These are phyloP conservation scores for Aspergillus biplanus DNA, from an alignment of 495 filamentous ascomycete species.

Conservation along the genomic window DNA sequence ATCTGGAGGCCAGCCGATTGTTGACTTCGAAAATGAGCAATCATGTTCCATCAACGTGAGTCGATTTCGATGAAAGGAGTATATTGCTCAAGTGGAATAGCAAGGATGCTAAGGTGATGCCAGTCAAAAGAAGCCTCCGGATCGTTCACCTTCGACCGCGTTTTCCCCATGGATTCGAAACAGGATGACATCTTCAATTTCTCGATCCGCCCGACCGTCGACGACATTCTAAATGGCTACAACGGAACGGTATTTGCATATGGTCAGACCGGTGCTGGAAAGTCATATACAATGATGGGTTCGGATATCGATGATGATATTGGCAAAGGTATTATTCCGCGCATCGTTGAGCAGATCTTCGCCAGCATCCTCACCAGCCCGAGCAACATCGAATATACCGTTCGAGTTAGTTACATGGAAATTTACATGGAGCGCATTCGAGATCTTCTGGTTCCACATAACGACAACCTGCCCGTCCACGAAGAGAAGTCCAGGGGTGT, in stretches of 20 bases:
- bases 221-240: conserved; percentile 98
- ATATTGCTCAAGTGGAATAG: not conserved
- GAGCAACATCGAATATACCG: conserved; percentile 95
- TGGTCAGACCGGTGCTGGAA: conserved; percentile 96
- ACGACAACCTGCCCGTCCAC: conserved; percentile 95
- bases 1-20: conserved; percentile 88
- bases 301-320: conserved; percentile 91
- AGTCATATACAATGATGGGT: conserved; percentile 99
- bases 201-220: conserved; percentile 93
- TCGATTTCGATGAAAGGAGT: conserved; percentile 6
- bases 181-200: conserved; percentile 95
- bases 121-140: conserved; percentile 83
- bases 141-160: conserved; percentile 94
- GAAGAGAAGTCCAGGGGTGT: conserved; percentile 96
- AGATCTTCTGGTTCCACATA: conserved; percentile 86
- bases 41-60: conserved; percentile 86
- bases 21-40: conserved; percentile 83
- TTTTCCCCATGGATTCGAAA: conserved; percentile 88
- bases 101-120: conserved; percentile 16
- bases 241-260: conserved; percentile 99
- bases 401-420: conserved; percentile 98
- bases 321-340: conserved; percentile 90
- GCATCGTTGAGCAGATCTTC: conserved; percentile 98
- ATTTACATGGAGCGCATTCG: conserved; percentile 99
- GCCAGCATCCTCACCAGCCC: conserved; percentile 88